phyloP scores from a whole-genome alignment of 768 basidiomycete species.

The Boletus reticuloceps region DNA sequence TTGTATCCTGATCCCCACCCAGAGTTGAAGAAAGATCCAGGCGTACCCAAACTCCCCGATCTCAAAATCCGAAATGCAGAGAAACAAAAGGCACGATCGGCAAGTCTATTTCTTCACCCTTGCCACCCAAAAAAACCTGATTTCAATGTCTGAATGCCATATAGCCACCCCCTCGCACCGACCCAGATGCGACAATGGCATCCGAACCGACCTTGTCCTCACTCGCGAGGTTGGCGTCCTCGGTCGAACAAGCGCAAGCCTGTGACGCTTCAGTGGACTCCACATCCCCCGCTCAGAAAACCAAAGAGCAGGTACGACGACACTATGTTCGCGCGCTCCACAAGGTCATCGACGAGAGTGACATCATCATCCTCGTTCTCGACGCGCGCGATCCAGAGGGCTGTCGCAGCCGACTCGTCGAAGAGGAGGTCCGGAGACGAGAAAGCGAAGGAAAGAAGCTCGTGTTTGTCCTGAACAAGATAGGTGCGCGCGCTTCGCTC shows the following conservation, averaged over 20 bases:
- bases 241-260: slow-evolving; percentile 12
- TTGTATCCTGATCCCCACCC: neutral
- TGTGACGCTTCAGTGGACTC: slow-evolving; percentile 33
- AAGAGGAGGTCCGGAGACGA: slow-evolving; percentile 86
- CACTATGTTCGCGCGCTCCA: slow-evolving; percentile 79
- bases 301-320: slow-evolving; percentile 66
- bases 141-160: neutral
- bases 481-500: slow-evolving; percentile 54
- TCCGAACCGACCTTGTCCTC: slow-evolving; percentile 69
- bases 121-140: neutral
- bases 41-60: slow-evolving; percentile 78
- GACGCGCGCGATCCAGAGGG: slow-evolving; percentile 97
- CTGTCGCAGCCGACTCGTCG: slow-evolving; percentile 86
- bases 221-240: slow-evolving; percentile 49
- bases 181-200: slow-evolving; percentile 65
- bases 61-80: slow-evolving; percentile 59
- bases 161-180: slow-evolving; percentile 30
- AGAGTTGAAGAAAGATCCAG: slow-evolving; percentile 90
- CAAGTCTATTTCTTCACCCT: slow-evolving; percentile 22
- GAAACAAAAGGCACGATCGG: slow-evolving; percentile 44
- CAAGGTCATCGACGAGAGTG: slow-evolving; percentile 91
- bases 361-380: slow-evolving; percentile 85
- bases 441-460: slow-evolving; percentile 89
- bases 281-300: slow-evolving; percentile 38
- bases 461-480: slow-evolving; percentile 95